Base-by-base conservation (phyloP, 768 basidiomycete genomes). In the Russula sp. region DNA sequence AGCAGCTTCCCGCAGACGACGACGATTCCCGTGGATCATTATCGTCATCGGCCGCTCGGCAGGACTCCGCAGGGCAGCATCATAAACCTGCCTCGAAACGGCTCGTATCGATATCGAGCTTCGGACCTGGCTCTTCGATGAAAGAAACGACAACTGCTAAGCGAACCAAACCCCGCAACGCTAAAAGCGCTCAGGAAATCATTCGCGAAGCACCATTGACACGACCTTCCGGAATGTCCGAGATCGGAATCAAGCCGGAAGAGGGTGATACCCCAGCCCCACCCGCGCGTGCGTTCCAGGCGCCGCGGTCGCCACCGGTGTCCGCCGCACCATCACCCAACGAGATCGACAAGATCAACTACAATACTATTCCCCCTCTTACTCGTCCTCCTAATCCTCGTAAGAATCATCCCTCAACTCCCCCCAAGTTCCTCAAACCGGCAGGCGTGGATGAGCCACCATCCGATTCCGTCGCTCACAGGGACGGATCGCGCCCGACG, bases 81-180 rank as follows among this genome's bases (percentile, higher is more conserved):
- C 51, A 60, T 11, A 46, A 49, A 2, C 22, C 36, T 22, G 2
- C 64, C 64, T 57, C 64, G 60, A 65, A 65, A 65, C 64, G 64
- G 18, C 49, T 61, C 57, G 57, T 49, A 55, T 61, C 64, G 64
- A 61, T 65, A 65, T 65, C 64, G 11, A 52, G 64, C 60, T 51
- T 57, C 60, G 55, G 64, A 3, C 24, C 55, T 28, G 60, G 64
- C 30, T 44, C 64, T 16, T 50, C 53, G 30, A 40, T 36, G 8
- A 54, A 61, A 30, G 52, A 61, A 18, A 34, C 16, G 20, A 44
- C 20, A 9, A 0, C 9, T 11, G 22, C 46, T 16, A 57, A 57
- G 20, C 54, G 59, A 44, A 20, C 54, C 20, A 61, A 57, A 56
- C 40, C 60, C 55, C 59, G 59, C 40, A 61, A 6, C 28, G 18